These are phyloP conservation scores for Puccinia polysora DNA, from an alignment of 1,284 basidiomycete species.

Conservation along the genomic window DNA sequence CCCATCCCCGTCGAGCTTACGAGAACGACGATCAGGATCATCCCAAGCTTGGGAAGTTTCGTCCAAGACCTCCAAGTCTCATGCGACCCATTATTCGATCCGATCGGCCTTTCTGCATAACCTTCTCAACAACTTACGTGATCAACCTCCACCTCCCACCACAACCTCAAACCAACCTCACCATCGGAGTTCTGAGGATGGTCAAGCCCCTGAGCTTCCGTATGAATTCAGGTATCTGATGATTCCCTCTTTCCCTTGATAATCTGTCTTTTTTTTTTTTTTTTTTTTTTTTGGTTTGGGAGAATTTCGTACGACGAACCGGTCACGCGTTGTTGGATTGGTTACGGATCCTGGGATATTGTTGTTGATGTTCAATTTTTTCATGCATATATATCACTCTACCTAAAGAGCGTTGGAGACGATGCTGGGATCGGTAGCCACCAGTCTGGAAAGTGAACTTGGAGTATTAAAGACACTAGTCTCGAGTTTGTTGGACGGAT, in stretches of 20 bases:
- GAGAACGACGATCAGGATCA: no score
- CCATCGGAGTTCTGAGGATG: slow-evolving; percentile 76
- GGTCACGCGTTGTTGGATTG: no score
- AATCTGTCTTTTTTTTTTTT: slow-evolving; percentile 53
- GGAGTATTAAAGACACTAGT: slow-evolving; percentile 80
- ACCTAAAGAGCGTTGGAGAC: slow-evolving; percentile 78
- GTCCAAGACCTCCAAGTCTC: neutral
- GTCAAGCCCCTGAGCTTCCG: slow-evolving; percentile 62
- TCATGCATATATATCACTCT: no score
- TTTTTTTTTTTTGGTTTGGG: no score
- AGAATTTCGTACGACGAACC: no score
- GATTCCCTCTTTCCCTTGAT: neutral
- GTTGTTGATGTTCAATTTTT: neutral
- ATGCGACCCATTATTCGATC: neutral
- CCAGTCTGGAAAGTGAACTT: slow-evolving; percentile 88
- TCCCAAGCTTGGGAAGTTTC: no score
- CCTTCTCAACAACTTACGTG: slow-evolving; percentile 45
- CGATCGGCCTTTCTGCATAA: slow-evolving; percentile 42
- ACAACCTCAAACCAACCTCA: no score
- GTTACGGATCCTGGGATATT: slow-evolving; percentile 39
- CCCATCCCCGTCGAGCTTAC: no score
- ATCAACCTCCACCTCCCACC: neutral
- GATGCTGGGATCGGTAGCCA: slow-evolving; percentile 76
- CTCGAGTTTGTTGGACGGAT: slow-evolving; percentile 76
- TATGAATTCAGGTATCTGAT: slow-evolving; percentile 77